Evolutionary conservation across 257 asterid genomes (phyloP), one percentile per base, ranked within the genome.

Genomic region (Ligustrum vulgare): DNA sequence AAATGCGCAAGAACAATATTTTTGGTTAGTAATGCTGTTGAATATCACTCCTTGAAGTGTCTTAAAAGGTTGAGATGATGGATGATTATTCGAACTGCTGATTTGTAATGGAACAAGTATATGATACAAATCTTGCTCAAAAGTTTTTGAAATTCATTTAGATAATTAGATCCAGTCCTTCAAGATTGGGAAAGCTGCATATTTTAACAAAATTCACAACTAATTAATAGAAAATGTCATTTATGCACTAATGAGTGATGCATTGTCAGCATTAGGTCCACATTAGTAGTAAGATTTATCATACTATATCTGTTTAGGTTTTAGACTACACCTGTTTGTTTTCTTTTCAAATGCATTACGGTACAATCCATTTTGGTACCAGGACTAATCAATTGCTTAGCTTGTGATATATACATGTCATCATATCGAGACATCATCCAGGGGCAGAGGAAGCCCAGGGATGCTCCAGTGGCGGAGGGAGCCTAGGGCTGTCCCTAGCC

Each of bases 1-100:
- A n/a, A n/a, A n/a, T n/a, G n/a, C n/a, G n/a, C n/a, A n/a, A n/a
- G n/a, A n/a, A n/a, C n/a, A n/a, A n/a, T n/a, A n/a, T n/a, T n/a
- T n/a, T n/a, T n/a, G n/a, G n/a, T n/a, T n/a, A n/a, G n/a, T n/a
- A 72, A 32, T 66, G 23, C 51, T 62, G 72, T 43, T 43, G 39
- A 20, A 43, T 51, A 22, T 39, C 70, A 9, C 18, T 66, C 34
- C 6, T 28, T 28, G 31, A 65, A 45, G 28, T 65, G 71, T 74
- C 72, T 9, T 18, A n/a, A 43, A 16, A 71, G 25, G 31, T 28
- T 43, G 67, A 31, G 32, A 41, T 28, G 36, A 60, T 23, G 12
- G 35, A 25, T 35, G 58, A 47, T 47, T 47, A 16, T 47, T 47
- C n/a, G 22, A 47, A 47, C 22, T 12, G 20, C 4, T 47, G 58